Percentiles rank a stretch among this genome's conserved stretches.
These are phyloP conservation scores for Apiotrichum porosum DNA, from an alignment of 1,284 basidiomycete species.

Conservation along the genomic window DNA sequence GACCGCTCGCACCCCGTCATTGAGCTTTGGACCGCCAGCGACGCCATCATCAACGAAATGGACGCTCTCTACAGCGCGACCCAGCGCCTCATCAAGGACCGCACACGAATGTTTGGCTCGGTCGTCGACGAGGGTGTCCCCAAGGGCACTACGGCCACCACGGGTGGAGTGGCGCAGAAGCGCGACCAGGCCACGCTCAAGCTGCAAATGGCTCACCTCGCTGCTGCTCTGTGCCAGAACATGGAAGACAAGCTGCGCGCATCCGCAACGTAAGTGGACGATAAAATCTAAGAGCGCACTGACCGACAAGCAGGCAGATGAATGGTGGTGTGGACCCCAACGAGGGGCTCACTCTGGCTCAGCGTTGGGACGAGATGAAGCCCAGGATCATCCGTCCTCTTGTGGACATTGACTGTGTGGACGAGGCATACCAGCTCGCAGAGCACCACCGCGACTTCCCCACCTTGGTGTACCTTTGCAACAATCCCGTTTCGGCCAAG, in stretches of 20 bases:
- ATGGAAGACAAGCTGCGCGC: slow-evolving; percentile 68
- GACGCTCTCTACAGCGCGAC: slow-evolving; percentile 69
- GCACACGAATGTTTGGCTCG: slow-evolving; percentile 52
- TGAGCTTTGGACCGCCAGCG: slow-evolving; percentile 78
- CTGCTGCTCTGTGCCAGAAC: slow-evolving; percentile 63
- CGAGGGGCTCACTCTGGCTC: slow-evolving; percentile 30
- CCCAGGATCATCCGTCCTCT: slow-evolving; percentile 43
- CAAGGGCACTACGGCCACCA: slow-evolving; percentile 1
- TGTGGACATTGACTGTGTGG: slow-evolving; percentile 62
- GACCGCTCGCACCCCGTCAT: slow-evolving; percentile 55
- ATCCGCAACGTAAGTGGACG: slow-evolving; percentile 61
- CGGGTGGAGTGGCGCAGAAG: slow-evolving; percentile 18
- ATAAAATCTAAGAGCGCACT: neutral
- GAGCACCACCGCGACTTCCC: slow-evolving; percentile 80
- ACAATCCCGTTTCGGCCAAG: slow-evolving; percentile 48
- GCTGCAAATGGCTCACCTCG: slow-evolving; percentile 67
- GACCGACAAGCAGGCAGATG: slow-evolving; percentile 26
- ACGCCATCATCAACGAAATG: slow-evolving; percentile 63
- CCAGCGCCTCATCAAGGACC: slow-evolving; percentile 51
- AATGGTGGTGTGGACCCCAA: slow-evolving; percentile 35
- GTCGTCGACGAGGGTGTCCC: slow-evolving; percentile 43
- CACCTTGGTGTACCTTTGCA: slow-evolving; percentile 74
- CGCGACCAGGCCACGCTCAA: slow-evolving; percentile 43
- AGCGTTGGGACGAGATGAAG: slow-evolving; percentile 39
- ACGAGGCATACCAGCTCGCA: slow-evolving; percentile 71